These are phyloP conservation scores for Hymenoscyphus fraxineus DNA, from an alignment of 2,329 filamentous ascomycete species.

Conservation along the genomic window DNA sequence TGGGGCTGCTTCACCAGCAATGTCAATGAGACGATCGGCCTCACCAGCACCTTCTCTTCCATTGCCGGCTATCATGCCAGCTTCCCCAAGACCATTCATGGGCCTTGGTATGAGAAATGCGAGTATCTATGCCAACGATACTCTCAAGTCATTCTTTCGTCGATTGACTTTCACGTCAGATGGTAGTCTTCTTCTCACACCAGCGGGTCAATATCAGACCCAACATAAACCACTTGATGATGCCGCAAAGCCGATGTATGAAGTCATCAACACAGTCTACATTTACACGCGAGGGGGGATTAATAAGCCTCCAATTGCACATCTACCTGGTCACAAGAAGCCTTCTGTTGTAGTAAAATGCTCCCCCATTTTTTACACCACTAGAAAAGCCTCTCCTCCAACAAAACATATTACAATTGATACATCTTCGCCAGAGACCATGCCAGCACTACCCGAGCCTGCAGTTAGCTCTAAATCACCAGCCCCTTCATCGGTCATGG, in stretches of 20 bases:
- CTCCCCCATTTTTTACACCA: constrained; percentile 82
- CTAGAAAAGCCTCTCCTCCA: constrained; percentile 62
- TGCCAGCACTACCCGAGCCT: constrained; percentile 80
- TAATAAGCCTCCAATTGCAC: constrained; percentile 92
- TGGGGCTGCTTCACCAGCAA: constrained; percentile 59
- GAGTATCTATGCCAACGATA: constrained; percentile 93
- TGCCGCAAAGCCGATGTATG: constrained; percentile 68
- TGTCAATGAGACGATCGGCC: constrained; percentile 74
- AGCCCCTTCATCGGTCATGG: constrained; percentile 62
- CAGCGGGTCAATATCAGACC: constrained; percentile 90
- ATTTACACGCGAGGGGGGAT: constrained; percentile 95
- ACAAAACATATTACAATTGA: constrained; percentile 94
- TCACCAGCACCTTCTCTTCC: constrained; percentile 93
- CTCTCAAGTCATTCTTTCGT: constrained; percentile 93
- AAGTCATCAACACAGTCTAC: constrained; percentile 95
- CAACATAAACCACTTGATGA: constrained; percentile 62
- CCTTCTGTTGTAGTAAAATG: constrained; percentile 94
- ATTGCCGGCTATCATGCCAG: constrained; percentile 84
- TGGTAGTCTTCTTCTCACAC: constrained; percentile 88
- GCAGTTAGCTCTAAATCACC: constrained; percentile 53
- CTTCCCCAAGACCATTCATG: constrained; percentile 70
- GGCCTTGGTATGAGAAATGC: constrained; percentile 73
- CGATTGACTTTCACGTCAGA: constrained; percentile 92
- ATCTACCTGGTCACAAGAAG: constrained; percentile 96
- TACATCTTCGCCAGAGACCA: constrained; percentile 81